A percentile compares a stretch with the other conserved stretches of the same genome.
Evolutionary conservation across 2,329 filamentous ascomycete genomes (phyloP).

Genomic region (Dendrostoma leiphaemia): DNA sequence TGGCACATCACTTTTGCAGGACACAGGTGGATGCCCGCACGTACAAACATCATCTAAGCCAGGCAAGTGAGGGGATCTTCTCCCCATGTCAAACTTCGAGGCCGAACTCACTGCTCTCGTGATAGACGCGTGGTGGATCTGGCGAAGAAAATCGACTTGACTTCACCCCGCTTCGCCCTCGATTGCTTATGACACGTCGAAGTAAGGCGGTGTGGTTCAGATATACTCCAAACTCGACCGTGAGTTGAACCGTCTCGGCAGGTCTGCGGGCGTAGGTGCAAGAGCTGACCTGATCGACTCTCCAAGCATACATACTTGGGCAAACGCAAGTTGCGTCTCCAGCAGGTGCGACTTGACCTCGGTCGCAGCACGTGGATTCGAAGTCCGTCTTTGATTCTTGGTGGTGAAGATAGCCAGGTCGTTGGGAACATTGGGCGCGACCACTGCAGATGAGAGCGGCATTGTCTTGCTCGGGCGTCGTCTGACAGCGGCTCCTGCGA

Average conservation of each 20-base stretch:
- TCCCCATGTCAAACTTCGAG: too few species aligned
- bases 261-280: slow-evolving; percentile 1
- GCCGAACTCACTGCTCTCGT: too few species aligned
- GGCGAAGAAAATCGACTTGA: background rate
- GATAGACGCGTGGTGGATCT: background rate
- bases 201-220: slow-evolving; percentile 1
- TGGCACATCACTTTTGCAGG: background rate
- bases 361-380: background rate
- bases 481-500: background rate
- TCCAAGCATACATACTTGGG: background rate
- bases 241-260: background rate
- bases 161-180: background rate
- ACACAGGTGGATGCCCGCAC: background rate
- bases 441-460: background rate
- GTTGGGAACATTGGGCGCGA: background rate
- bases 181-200: background rate
- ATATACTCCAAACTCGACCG: background rate
- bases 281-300: background rate
- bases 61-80: background rate
- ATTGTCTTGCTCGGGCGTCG: background rate
- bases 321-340: too few species aligned
- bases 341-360: background rate
- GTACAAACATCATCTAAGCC: background rate
- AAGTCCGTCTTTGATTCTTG: too few species aligned
- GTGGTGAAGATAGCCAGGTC: too few species aligned